Conservation (phyloP, 441 rosid species). For the Biscutella laevigata region DNA sequence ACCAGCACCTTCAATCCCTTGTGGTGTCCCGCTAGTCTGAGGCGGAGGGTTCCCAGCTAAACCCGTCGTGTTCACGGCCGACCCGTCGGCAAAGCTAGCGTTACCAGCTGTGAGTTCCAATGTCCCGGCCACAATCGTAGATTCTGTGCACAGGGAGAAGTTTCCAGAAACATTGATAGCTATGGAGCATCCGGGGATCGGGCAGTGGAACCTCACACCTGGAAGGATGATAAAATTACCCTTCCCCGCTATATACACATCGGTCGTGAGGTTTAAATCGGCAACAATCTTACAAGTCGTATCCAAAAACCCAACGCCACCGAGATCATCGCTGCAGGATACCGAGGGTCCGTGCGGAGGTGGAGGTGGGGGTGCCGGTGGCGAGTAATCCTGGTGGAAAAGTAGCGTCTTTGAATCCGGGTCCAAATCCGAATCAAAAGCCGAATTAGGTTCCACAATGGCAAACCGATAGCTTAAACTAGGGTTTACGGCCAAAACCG, state of each 20-base stretch:
- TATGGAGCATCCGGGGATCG: conserved; percentile 51
- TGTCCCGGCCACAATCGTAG: conserved; percentile 55
- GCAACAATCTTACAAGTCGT: conserved; percentile 71
- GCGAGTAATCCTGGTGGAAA: conserved; percentile 82
- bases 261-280: conserved; percentile 72
- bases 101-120: conserved; percentile 62
- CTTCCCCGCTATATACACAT: conserved; percentile 73
- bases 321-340: conserved; percentile 82
- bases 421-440: conserved; percentile 29
- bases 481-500: conserved; percentile 33
- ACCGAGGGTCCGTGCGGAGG: conserved; percentile 86
- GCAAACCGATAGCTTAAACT: conserved; percentile 27
- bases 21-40: conserved; percentile 92
- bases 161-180: conserved; percentile 67
- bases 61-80: conserved; percentile 66
- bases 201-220: conserved; percentile 62
- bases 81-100: conserved; percentile 48
- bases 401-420: conserved; percentile 38
- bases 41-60: conserved; percentile 78
- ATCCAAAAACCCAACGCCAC: conserved; percentile 74
- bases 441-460: conserved; percentile 21
- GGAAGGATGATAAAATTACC: conserved; percentile 72
- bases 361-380: conserved; percentile 92
- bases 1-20: conserved; percentile 76
- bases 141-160: conserved; percentile 53